phyloP scores from a whole-genome alignment of 2,329 filamentous ascomycete genomes.

The Exophiala lecanii-corni region DNA sequence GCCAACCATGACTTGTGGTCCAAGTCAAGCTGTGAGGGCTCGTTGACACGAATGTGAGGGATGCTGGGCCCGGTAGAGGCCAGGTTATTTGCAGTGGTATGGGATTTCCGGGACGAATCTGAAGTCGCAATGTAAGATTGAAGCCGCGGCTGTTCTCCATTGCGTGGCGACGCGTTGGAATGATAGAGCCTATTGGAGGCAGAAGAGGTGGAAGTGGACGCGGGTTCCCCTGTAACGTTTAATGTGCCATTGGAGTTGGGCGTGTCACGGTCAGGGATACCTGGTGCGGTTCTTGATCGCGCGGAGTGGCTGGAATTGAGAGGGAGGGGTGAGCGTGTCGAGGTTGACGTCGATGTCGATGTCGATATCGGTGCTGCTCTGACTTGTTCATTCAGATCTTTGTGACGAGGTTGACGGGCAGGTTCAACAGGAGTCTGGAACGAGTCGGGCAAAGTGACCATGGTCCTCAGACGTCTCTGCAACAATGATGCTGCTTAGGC shows the following conservation, averaged over 20 bases:
- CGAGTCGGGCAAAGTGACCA: no score
- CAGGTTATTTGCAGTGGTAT: conserved; percentile 19
- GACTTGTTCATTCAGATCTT: no score
- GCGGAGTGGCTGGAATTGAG: conserved; percentile 13
- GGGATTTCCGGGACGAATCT: conserved; percentile 20
- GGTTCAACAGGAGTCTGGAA: no score
- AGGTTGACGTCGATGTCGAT: conserved; percentile 17
- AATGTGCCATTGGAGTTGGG: neutral
- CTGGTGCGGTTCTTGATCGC: conserved; percentile 15
- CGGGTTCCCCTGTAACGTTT: conserved; percentile 14
- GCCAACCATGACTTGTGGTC: conserved; percentile 17
- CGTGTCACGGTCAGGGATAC: conserved; percentile 11
- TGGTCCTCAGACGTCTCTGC: no score
- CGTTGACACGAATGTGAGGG: conserved; percentile 20
- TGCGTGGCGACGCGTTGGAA: conserved; percentile 16
- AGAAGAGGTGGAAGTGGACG: conserved; percentile 14
- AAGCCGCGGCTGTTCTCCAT: conserved; percentile 10
- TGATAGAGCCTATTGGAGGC: conserved; percentile 19
- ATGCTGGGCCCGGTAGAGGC: conserved; percentile 20
- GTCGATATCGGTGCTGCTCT: conserved; percentile 14
- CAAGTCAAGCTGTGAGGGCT: conserved; percentile 2
- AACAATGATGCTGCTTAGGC: no score
- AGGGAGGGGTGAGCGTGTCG: conserved; percentile 16
- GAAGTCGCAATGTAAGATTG: conserved; percentile 9
- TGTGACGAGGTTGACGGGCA: no score